Evolutionary conservation across 2,329 filamentous ascomycete genomes (phyloP).

Genomic region (Colletotrichum truncatum): DNA sequence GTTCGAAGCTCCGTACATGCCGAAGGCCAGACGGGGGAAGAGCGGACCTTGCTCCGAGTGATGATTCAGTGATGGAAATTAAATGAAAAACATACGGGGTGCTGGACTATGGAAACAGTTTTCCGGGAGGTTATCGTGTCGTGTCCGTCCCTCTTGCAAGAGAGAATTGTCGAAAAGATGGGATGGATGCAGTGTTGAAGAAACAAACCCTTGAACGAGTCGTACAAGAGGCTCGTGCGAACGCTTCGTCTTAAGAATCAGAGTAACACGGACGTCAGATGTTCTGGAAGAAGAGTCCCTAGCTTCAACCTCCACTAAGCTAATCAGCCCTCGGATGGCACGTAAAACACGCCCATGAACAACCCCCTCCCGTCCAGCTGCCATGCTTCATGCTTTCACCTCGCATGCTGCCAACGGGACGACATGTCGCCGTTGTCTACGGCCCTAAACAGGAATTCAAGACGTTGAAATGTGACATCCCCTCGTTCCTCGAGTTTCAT

Average conservation of each 20-base stretch:
- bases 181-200: background rate
- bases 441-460: background rate
- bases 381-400: background rate
- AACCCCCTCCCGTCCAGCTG: background rate
- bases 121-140: background rate
- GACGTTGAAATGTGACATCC: background rate
- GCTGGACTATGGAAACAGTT: background rate
- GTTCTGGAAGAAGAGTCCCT: background rate
- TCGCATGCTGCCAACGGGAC: conserved; percentile 2
- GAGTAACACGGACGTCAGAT: background rate
- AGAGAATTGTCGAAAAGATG: background rate
- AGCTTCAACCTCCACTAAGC: background rate
- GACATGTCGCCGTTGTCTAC: background rate
- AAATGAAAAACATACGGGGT: background rate
- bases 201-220: background rate
- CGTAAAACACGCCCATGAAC: conserved; percentile 2
- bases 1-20: conserved; percentile 1
- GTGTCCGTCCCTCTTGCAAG: no score
- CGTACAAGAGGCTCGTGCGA: conserved; percentile 5
- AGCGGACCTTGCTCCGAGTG: background rate
- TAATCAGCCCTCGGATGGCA: conserved; percentile 3
- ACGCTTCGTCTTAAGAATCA: conserved; percentile 12
- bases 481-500: conserved; percentile 13
- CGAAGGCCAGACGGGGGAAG: background rate
- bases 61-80: background rate